phyloP scores from a whole-genome alignment of 805 yeast genomes.

The Scheffersomyces coipomensis region DNA sequence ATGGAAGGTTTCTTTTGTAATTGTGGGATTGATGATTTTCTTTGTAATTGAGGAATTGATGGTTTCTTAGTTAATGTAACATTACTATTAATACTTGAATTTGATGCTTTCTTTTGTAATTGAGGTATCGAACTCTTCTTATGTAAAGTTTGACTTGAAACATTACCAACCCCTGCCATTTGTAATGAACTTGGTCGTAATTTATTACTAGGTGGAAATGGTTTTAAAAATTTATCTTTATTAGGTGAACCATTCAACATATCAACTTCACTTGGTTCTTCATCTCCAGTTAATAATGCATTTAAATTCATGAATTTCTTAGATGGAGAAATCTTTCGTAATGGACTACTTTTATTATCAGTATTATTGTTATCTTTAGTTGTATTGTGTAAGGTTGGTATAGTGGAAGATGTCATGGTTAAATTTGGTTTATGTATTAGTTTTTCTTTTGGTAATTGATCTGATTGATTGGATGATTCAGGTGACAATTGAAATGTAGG shows the following conservation, averaged over 20 bases:
- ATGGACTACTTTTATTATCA: conserved; percentile 13
- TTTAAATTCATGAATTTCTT: conserved; percentile 38
- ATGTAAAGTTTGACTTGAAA: conserved; percentile 6
- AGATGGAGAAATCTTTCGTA: conserved; percentile 38
- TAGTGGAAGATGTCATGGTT: no score
- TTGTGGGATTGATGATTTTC: conserved; percentile 9
- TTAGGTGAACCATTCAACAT: conserved; percentile 12
- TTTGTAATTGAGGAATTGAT: conserved; percentile 13
- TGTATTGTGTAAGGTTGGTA: no score
- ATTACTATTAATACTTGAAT: background rate
- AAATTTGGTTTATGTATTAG: no score
- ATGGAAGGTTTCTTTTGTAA: conserved; percentile 13
- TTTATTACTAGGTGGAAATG: conserved; percentile 22
- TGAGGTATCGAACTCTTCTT: conserved; percentile 13
- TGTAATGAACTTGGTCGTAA: conserved; percentile 29
- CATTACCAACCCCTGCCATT: conserved; percentile 32
- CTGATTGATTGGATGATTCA: conserved; percentile 1
- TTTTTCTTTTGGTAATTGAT: background rate
- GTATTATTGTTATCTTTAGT: background rate
- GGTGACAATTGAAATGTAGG: background rate
- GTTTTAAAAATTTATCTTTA: conserved; percentile 20
- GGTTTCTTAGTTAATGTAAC: conserved; percentile 15
- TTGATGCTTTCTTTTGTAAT: conserved; percentile 16
- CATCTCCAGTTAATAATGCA: conserved; percentile 18
- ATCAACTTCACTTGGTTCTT: background rate